Conservation (phyloP, 2,329 filamentous ascomycete species). For the Ceratocystis colombiana region DNA sequence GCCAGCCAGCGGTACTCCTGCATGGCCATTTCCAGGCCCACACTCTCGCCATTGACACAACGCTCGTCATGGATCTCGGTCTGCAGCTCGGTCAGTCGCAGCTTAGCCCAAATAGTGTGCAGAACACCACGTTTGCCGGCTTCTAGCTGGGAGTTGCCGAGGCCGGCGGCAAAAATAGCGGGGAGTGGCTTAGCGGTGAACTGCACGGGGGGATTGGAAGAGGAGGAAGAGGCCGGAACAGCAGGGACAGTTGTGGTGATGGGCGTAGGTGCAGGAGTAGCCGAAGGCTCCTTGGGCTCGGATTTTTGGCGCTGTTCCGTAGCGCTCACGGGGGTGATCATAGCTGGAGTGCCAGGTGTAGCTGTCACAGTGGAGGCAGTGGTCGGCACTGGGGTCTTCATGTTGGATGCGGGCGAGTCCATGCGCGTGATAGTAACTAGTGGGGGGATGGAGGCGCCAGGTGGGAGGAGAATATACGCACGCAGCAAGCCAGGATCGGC, state of each 20-base stretch:
- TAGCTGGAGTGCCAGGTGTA: conserved; percentile 12
- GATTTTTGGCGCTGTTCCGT: conserved; percentile 29
- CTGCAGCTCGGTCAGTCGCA: conserved; percentile 63
- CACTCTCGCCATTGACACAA: conserved; percentile 63
- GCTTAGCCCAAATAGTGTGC: conserved; percentile 85
- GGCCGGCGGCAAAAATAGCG: conserved; percentile 70
- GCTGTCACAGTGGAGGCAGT: conserved; percentile 17
- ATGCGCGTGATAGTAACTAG: conserved; percentile 54
- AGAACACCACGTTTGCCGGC: conserved; percentile 69
- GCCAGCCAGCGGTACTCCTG: conserved; percentile 81
- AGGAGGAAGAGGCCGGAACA: too few relatives aligned
- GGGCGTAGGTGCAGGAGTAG: neutral
- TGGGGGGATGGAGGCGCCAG: conserved; percentile 59
- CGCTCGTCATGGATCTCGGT: conserved; percentile 67
- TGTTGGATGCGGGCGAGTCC: conserved; percentile 25
- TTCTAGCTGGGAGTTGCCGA: conserved; percentile 52
- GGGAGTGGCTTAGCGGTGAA: conserved; percentile 67
- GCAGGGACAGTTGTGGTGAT: neutral
- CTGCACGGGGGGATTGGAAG: neutral
- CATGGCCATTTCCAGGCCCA: conserved; percentile 73
- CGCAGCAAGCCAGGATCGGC: conserved; percentile 42
- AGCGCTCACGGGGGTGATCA: conserved; percentile 23
- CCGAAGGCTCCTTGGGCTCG: neutral
- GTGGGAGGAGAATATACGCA: conserved; percentile 72
- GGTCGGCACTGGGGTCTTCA: conserved; percentile 23